Base-by-base conservation (phyloP, 2,329 filamentous ascomycete species). In the Trichoderma sp. region DNA sequence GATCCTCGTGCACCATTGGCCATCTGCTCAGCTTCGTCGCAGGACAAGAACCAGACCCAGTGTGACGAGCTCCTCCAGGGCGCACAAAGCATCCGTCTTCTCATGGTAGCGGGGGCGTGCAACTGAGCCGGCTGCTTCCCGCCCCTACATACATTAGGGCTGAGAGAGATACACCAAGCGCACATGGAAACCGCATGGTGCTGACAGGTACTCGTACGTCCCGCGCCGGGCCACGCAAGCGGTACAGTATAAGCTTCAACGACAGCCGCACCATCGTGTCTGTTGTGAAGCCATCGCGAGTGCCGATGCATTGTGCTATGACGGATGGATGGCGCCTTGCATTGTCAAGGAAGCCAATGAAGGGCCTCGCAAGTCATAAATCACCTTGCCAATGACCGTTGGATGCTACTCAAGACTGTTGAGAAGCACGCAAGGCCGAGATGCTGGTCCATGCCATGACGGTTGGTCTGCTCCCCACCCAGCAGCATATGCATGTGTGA, bases 121-220 rank as follows among this genome's bases (percentile, higher is more conserved):
- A 63, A 64, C 73, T 74, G 43, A 57, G 64, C 73, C 73, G 77
- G 73, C 73, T 71, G 15, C 68, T 59, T 71, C 68, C 62, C 68
- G 62, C 36, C 62, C 68, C 62, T 66, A 43, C 59, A 57, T 30
- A 23, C 34, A 32, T 53, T 71, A 66, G 68, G 68, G 68, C 68
- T 71, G 68, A 65, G 50, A 6, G 11, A 34, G 28, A 65, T 43
- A 55, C 39, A 68, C 28, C 39, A 63, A 28, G 36, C 13, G 53
- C 53, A 57, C 64, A 32, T 30, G 39, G n/a, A 47, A 28, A n/a
- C 20, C 12, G 23, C 39, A 6, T 30, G 17, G 20, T 50, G 61
- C 61, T 64, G 61, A 64, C 61, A 32, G 36, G 39, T 64, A 63
- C 8, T 36, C 34, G 4, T 6, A 20, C 23, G 3, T 50, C 43